These are phyloP conservation scores for Fragilaria radians DNA, from an alignment of 108 stramenopile genomes.

Conservation along the genomic window DNA sequence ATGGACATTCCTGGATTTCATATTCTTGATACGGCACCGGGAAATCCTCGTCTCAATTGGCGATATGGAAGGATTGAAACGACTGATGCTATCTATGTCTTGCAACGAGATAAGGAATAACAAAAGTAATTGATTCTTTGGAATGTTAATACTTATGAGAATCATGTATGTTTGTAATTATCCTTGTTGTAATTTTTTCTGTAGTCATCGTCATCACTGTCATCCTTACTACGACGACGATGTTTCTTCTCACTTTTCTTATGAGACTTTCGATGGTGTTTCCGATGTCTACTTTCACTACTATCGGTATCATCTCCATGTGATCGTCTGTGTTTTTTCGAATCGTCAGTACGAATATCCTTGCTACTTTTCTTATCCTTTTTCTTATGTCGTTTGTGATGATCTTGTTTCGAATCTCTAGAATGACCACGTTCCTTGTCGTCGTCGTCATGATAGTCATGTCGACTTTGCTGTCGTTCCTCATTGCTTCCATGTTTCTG, in stretches of 20 bases:
- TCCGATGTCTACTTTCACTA: slow-evolving; percentile 4
- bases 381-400: not conserved
- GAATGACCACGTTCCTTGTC: not conserved
- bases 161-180: no score
- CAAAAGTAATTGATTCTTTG: no score
- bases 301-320: not conserved
- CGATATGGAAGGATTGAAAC: slow-evolving; percentile 38
- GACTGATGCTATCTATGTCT: slow-evolving; percentile 51
- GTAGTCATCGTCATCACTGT: not conserved
- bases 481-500: no score
- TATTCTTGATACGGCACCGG: slow-evolving; percentile 42
- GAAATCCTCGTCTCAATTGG: slow-evolving; percentile 55
- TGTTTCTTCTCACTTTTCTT: no score
- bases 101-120: slow-evolving; percentile 30
- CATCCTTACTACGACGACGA: slow-evolving; percentile 1
- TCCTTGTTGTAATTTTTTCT: not conserved
- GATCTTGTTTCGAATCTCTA: not conserved
- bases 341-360: not conserved
- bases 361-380: not conserved
- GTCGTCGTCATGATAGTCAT: not conserved
- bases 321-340: not conserved
- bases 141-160: no score
- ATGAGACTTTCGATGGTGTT: slow-evolving; percentile 3
- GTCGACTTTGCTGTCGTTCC: not conserved
- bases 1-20: slow-evolving; percentile 39